Evolutionary conservation across 2,329 filamentous ascomycete species (phyloP).

Genomic region (Exophiala spinifera): DNA sequence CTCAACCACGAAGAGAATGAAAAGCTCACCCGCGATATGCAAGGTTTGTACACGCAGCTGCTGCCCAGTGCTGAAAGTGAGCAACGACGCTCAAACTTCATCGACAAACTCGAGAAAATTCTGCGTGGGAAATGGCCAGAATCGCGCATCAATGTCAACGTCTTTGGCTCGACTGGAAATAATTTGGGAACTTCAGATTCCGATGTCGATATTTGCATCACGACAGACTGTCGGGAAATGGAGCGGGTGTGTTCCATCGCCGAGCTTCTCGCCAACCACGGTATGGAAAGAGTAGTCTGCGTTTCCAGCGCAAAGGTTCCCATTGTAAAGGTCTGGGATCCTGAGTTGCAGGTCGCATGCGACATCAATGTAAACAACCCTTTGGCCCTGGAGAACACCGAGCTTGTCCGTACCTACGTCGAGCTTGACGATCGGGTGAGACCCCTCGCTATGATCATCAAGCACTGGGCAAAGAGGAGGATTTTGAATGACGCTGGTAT

Average conservation of each 20-base stretch:
- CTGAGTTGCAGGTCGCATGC: conserved; percentile 80
- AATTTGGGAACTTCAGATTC: conserved; percentile 91
- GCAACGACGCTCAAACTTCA: conserved; percentile 67
- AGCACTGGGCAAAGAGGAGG: conserved; percentile 91
- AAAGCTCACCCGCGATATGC: conserved; percentile 77
- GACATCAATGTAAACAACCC: conserved; percentile 99
- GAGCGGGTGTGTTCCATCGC: conserved; percentile 90
- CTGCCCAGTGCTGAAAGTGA: conserved; percentile 78
- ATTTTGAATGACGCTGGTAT: conserved; percentile 94
- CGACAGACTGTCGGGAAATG: conserved; percentile 80
- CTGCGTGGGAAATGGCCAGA: conserved; percentile 91
- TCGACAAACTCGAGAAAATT: conserved; percentile 82
- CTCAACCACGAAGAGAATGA: conserved; percentile 70
- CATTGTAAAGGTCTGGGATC: conserved; percentile 98
- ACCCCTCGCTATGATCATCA: conserved; percentile 92
- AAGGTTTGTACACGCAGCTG: conserved; percentile 78
- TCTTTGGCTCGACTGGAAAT: conserved; percentile 98
- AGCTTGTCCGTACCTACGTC: conserved; percentile 97
- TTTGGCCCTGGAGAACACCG: conserved; percentile 87
- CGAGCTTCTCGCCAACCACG: conserved; percentile 78
- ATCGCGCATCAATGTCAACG: conserved; percentile 80
- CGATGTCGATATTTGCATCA: conserved; percentile 97
- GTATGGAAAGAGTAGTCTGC: conserved; percentile 95
- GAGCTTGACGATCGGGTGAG: conserved; percentile 87
- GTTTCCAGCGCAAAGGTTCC: conserved; percentile 93